Evolutionary conservation across 2,329 filamentous ascomycete genomes (phyloP), one percentile per base, ranked within the genome.

Genomic region (Mycosphaerella arachidis): DNA sequence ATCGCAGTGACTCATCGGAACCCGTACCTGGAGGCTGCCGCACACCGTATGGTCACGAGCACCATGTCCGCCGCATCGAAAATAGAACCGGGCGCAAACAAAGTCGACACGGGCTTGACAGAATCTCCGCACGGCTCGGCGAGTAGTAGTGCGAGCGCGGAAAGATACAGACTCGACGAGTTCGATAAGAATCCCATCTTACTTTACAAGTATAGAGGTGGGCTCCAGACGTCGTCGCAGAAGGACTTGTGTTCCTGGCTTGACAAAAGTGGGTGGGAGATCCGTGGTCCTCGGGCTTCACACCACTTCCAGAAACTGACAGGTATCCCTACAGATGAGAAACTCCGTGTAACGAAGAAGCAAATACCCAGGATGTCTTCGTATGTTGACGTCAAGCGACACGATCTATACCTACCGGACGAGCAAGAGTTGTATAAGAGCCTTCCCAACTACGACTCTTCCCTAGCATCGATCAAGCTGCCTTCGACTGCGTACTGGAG

Each of bases 401-500:
- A 79, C 64, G 78, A 81, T 62, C 73, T 80, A 29, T 79, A 75
- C 64, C 70, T 74, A 48, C 67, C 70, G 7, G 66, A 70, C 56
- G 75, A 79, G 58, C 75, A 76, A 63, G 64, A 66, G 31, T 56
- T 55, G 48, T 75, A 72, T 65, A 56, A 58, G n/a, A 53, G 68
- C 10, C 68, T 68, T 24, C 77, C 78, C 30, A 78, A 78, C 54
- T 75, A 74, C 69, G 77, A 79, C 67, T 74, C 74, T n/a, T 77
- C 75, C 1, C 71, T 81, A 56, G 79, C 79, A 20, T 78, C 78
- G 55, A 72, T 81, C 59, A 76, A 77, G 52, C 71, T 81, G 24
- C 78, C 78, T 6, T 73, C 71, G 10, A 66, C 68, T 31, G 76
- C 77, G 9, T 79, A 78, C 64, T 78, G 77, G 74, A 78, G 77